Base-by-base conservation (phyloP, 345 rosid species). In the Gossypium rotundifolium region DNA sequence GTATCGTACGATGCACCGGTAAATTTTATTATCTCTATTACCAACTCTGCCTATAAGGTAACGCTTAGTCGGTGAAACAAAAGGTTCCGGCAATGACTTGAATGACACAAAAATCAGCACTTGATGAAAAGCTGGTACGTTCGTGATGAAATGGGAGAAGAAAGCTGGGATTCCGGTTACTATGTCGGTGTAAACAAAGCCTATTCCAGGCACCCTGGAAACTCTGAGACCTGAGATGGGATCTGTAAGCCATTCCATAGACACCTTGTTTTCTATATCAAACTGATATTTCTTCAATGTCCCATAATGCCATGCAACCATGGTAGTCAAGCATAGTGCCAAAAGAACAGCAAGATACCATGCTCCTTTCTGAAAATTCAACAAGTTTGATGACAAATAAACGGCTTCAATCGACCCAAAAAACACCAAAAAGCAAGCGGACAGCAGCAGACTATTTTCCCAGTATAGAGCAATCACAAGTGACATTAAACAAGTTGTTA, bases 231-330 rank as follows among this genome's bases (percentile, higher is more conserved):
- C 80, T 0, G 78, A 80, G 78, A 88, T 29, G 33, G 82, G 83
- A 74, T 83, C 78, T 0, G 86, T 82, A 52, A 89, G 87, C 88
- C 93, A 89, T 73, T 87, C 90, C 5, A 74, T 74, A 0, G 86
- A 78, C 42, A 87, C 90, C 81, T 84, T 89, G 84, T 87, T 86
- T 64, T 89, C 78, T 22, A 83, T 9, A 54, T 89, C 85, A 57
- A 86, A 82, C 65, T 89, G 85, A 9, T 89, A 85, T 72, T 87
- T 86, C 84, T 85, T 83, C 84, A 54, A 76, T 14, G 87, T 84
- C 40, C 91, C 91, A 27, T 89, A 87, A 77, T 87, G 87, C 90
- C 90, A 87, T 0, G 87, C 67, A 11, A 89, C 80, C 93, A 87
- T 85, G 70, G 79, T 63, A 2, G 85, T 85, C 71, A 85, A 75